A percentile compares a stretch with the other conserved stretches of the same genome.
Conservation (phyloP, 352 stramenopile species). For the Pythium aristosporum region DNA sequence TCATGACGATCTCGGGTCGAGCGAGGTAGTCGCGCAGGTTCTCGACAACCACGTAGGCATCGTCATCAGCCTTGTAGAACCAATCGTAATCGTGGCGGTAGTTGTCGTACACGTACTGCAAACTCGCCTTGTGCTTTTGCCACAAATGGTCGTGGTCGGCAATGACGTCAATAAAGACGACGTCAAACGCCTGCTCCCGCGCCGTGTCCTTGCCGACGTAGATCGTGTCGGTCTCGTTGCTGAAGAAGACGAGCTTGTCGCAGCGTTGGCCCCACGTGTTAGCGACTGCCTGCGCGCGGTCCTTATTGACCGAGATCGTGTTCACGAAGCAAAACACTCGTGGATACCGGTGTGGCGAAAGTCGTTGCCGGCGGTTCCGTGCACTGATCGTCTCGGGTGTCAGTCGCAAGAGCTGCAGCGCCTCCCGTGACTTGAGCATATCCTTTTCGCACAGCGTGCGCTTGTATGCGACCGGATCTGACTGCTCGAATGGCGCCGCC, state of each 20-base stretch:
- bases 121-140: constrained; percentile 79
- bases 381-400: no score
- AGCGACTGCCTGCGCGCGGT: no score
- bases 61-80: constrained; percentile 87
- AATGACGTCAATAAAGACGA: constrained; percentile 67
- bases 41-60: constrained; percentile 80
- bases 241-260: constrained; percentile 82
- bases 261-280: no score
- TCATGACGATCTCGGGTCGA: constrained; percentile 63
- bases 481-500: no score
- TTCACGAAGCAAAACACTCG: no score
- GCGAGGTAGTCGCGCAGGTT: constrained; percentile 67
- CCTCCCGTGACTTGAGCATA: no score
- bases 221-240: constrained; percentile 59
- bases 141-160: constrained; percentile 81
- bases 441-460: no score
- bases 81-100: constrained; percentile 82
- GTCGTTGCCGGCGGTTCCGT: no score
- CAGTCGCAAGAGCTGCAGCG: no score
- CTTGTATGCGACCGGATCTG: no score
- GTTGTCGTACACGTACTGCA: constrained; percentile 66
- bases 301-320: no score
- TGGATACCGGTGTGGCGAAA: no score
- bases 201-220: constrained; percentile 31
- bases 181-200: constrained; percentile 35